Percentiles rank a stretch among this genome's conserved stretches.
These are phyloP conservation scores for Endoconidiophora laricicola DNA, from an alignment of 2,329 filamentous ascomycete genomes.

Conservation along the genomic window DNA sequence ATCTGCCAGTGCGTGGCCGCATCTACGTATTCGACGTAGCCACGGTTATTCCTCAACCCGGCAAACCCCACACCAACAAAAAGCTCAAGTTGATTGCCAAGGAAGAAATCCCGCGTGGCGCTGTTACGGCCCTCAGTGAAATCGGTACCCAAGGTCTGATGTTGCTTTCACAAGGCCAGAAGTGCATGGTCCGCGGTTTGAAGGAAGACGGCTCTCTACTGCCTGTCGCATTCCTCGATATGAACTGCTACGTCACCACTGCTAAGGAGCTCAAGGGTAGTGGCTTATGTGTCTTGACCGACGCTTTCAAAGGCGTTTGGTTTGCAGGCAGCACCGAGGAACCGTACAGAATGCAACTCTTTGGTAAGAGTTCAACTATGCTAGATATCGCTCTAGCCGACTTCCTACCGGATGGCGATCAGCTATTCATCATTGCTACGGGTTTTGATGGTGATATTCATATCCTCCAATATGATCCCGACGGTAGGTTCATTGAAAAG, in stretches of 20 bases:
- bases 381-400: slow-evolving; percentile 71
- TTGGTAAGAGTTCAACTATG: slow-evolving; percentile 68
- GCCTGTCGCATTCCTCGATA: slow-evolving; percentile 93
- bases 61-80: slow-evolving; percentile 67
- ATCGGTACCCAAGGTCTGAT: slow-evolving; percentile 78
- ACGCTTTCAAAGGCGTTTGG: slow-evolving; percentile 88
- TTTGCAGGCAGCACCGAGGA: slow-evolving; percentile 94
- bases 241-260: slow-evolving; percentile 84
- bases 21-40: slow-evolving; percentile 88
- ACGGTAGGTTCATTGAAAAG: slow-evolving; percentile 43
- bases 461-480: slow-evolving; percentile 83
- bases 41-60: slow-evolving; percentile 77
- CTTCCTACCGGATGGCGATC: slow-evolving; percentile 71
- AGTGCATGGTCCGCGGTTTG: slow-evolving; percentile 88
- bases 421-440: slow-evolving; percentile 65
- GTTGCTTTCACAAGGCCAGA: slow-evolving; percentile 84
- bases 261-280: slow-evolving; percentile 69
- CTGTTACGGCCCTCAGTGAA: slow-evolving; percentile 71
- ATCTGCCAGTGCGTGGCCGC: slow-evolving; percentile 67
- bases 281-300: slow-evolving; percentile 72
- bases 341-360: slow-evolving; percentile 85
- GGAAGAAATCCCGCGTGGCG: slow-evolving; percentile 82
- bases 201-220: slow-evolving; percentile 89
- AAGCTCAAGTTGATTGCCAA: slow-evolving; percentile 73
- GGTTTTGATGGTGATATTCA: slow-evolving; percentile 79